Evolutionary conservation across 257 asterid genomes (phyloP).

Genomic region (Nicotiana obtusifolia): DNA sequence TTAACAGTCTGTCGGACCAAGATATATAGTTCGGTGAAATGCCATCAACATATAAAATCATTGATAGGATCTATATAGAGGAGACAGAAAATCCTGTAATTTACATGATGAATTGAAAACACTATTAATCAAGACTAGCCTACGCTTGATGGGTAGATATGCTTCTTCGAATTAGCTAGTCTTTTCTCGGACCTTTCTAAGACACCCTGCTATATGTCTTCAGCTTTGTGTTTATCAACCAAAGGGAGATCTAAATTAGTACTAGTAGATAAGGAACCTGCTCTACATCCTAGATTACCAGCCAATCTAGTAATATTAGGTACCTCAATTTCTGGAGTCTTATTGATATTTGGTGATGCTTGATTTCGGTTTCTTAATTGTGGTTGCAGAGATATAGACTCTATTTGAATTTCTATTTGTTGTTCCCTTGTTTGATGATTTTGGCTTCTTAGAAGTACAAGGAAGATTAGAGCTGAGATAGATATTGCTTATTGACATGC

Average conservation of each 20-base stretch:
- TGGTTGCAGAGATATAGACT: neutral
- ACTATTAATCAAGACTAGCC: conserved; percentile 1
- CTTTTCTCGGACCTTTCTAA: neutral
- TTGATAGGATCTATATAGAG: neutral
- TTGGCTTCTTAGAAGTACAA: neutral
- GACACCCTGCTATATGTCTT: neutral
- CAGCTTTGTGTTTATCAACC: neutral
- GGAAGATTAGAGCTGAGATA: neutral
- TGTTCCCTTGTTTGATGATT: neutral
- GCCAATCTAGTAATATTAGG: neutral
- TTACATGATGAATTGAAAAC: neutral
- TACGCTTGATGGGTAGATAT: neutral
- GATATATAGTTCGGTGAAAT: neutral
- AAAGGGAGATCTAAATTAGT: conserved; percentile 4
- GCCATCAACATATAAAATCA: neutral
- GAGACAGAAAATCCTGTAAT: neutral
- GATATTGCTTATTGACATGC: conserved; percentile 11
- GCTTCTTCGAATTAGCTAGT: neutral
- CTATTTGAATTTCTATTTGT: neutral
- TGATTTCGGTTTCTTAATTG: neutral
- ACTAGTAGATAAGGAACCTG: neutral
- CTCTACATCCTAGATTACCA: neutral
- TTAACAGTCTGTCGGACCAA: neutral
- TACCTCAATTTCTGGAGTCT: neutral
- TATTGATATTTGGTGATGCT: neutral